Evolutionary conservation across 345 rosid genomes (phyloP), one percentile per base, ranked within the genome.

Genomic region (Eucalyptus globulus): DNA sequence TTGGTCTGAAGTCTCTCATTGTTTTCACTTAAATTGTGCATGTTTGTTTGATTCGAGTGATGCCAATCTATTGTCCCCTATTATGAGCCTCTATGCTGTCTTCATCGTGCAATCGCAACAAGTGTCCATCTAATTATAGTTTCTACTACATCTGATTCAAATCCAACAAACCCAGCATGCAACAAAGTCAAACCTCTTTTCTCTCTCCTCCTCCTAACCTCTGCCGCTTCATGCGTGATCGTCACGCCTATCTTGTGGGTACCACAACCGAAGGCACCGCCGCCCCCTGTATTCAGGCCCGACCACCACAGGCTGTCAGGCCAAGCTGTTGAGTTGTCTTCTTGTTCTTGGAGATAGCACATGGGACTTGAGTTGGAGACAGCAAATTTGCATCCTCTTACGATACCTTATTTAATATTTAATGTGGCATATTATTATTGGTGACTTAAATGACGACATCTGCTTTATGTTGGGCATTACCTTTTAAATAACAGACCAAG

Each of bases 1-100:
- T 92, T 76, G 95, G 94, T 80, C 67, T 93, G n/a, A 92, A 92
- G 90, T 91, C 94, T 45, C 90, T 92, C 9, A 91, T 93, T 86
- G 94, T 92, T 81, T 90, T 80, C 54, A 89, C 92, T 44, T 93
- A 86, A 21, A 21, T 3, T 3, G 26, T 27, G 69, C 34, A 7
- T 12, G 67, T 56, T 24, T 22, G 27, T 58, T 58, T 10, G 65
- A 58, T 58, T 58, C 65, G 27, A 24, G 29, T 9, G 13, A 58
- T 22, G 65, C 65, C 0, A 26, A 58, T 58, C 6, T 58, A 11
- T 58, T 58, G 65, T 58, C 65, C 29, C 65, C 29, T 22, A 24
- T 58, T 10, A 58, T 1, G 27, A 24, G 29, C 29, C 65, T 4
- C 27, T 24, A 58, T 58, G 65, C 29, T 13, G 65, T 11, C 65